These are phyloP conservation scores for Yamadazyma olivae DNA, from an alignment of 805 yeast species.

Conservation along the genomic window DNA sequence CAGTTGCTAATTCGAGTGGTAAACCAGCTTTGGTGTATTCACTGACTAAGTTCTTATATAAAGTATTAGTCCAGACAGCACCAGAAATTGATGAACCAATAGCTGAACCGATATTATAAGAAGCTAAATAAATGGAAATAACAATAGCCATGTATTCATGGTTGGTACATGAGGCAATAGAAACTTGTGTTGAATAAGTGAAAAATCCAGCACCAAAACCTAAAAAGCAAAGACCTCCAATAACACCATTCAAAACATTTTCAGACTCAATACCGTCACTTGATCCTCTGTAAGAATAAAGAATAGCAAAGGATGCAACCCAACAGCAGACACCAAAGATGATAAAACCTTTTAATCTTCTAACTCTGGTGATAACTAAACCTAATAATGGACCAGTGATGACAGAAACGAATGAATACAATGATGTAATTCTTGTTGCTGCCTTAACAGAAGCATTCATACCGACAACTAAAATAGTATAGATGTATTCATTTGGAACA, in stretches of 20 bases:
- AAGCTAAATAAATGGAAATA: constrained; percentile 54
- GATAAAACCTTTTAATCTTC: constrained; percentile 58
- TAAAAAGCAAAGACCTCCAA: constrained; percentile 60
- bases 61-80: constrained; percentile 65
- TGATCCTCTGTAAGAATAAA: constrained; percentile 54
- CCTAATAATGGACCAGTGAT: constrained; percentile 60
- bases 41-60: constrained; percentile 43
- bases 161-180: constrained; percentile 54
- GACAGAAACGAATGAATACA: constrained; percentile 65
- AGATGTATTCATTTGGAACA: constrained; percentile 69
- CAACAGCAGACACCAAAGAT: constrained; percentile 56
- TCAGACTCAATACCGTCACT: constrained; percentile 29
- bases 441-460: constrained; percentile 55
- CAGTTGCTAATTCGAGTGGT: constrained; percentile 20
- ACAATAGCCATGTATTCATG: constrained; percentile 67
- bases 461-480: constrained; percentile 63
- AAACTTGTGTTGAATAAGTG: constrained; percentile 61
- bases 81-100: constrained; percentile 64
- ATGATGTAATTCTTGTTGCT: constrained; percentile 62
- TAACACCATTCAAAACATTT: constrained; percentile 43
- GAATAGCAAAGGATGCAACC: constrained; percentile 59
- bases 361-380: constrained; percentile 44
- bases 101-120: constrained; percentile 62
- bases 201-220: constrained; percentile 77
- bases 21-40: constrained; percentile 25